Conservation (phyloP, 305 asterid genomes). For the Ajuga reptans region DNA sequence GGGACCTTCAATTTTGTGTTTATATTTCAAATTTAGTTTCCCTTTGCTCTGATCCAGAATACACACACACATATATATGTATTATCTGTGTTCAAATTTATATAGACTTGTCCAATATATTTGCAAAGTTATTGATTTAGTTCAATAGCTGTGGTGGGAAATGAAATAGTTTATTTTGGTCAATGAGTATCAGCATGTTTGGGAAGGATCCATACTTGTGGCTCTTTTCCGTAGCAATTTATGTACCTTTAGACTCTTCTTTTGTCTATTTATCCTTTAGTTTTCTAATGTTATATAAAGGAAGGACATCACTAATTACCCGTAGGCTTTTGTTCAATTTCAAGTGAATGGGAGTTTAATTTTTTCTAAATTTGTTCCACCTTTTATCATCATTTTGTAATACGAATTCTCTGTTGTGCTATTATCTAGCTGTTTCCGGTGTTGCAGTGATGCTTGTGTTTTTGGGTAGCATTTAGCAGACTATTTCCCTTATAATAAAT, state of each 20-base stretch:
- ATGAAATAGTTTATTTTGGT: neutral
- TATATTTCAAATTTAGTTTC: too few species aligned
- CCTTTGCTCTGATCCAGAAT: too few species aligned
- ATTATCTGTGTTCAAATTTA: too few species aligned
- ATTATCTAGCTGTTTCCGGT: conserved; percentile 1
- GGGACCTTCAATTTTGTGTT: too few species aligned
- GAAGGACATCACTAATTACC: neutral
- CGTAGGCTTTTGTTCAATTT: neutral
- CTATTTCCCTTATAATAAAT: neutral
- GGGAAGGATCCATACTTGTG: neutral
- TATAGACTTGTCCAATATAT: neutral
- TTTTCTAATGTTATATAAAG: neutral
- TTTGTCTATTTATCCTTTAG: neutral
- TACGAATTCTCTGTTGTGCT: neutral
- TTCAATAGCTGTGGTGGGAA: neutral
- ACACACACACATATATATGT: too few species aligned
- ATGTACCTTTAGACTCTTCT: neutral
- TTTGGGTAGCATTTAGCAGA: neutral
- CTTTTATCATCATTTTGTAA: neutral
- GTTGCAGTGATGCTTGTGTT: neutral
- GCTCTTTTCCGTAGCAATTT: neutral
- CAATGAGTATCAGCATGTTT: conserved; percentile 1
- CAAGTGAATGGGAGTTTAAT: neutral
- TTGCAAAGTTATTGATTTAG: conserved; percentile 3
- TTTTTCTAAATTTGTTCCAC: neutral